A percentile compares a stretch with the other conserved stretches of the same genome.
These are phyloP conservation scores for Dactylellina leptospora DNA, from an alignment of 2,329 filamentous ascomycete genomes.

Conservation along the genomic window DNA sequence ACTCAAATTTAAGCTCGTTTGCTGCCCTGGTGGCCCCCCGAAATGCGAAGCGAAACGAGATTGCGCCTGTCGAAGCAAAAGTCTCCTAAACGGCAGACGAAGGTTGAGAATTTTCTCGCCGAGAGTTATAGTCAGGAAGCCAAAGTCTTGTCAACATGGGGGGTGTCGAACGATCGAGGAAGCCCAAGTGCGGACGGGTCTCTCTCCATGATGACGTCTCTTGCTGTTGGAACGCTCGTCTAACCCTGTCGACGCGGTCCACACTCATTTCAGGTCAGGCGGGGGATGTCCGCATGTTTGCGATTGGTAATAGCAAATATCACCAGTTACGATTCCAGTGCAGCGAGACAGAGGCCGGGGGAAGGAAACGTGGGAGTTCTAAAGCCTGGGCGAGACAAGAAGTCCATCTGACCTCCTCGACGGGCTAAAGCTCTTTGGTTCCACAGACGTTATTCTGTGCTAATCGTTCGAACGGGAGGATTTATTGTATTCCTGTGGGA, in stretches of 20 bases:
- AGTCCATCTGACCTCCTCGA: background rate
- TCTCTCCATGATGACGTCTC: background rate
- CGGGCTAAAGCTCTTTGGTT: too few relatives aligned
- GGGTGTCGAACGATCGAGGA: too few relatives aligned
- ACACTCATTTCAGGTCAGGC: background rate
- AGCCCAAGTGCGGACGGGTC: too few relatives aligned
- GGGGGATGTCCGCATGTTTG: too few relatives aligned
- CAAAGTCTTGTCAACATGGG: too few relatives aligned
- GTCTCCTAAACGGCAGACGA: conserved; percentile 3
- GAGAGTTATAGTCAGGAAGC: too few relatives aligned
- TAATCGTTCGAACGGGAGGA: too few relatives aligned
- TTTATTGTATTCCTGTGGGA: too few relatives aligned
- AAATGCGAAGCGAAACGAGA: conserved; percentile 27
- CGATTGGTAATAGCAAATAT: too few relatives aligned
- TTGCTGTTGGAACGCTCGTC: background rate
- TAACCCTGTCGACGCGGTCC: background rate
- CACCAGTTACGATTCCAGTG: too few relatives aligned
- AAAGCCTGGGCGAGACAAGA: background rate
- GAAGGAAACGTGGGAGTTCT: conserved; percentile 4
- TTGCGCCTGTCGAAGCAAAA: conserved; percentile 7
- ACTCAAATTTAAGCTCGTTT: conserved; percentile 7
- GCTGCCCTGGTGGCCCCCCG: conserved; percentile 22
- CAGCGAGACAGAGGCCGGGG: background rate
- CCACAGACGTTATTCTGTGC: too few relatives aligned
- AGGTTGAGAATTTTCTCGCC: too few relatives aligned